Evolutionary conservation across 257 asterid species (phyloP).

Genomic region (Parsonsia alboflavescens): DNA sequence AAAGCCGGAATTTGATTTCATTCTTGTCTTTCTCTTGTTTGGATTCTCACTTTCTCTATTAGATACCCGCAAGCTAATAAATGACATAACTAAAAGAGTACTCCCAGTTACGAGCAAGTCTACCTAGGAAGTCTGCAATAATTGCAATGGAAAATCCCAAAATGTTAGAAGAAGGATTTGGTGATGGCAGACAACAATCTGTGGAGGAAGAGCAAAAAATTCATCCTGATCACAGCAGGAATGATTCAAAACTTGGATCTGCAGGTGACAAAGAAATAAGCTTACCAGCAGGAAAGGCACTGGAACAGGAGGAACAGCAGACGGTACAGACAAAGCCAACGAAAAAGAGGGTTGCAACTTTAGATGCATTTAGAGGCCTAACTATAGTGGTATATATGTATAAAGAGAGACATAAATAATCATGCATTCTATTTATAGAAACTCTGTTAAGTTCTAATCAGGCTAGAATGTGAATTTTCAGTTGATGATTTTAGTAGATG

Average conservation of each 20-base stretch:
- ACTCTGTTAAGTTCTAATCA: not conserved
- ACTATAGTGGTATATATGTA: constrained; percentile 52
- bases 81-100: not conserved
- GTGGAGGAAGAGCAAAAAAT: constrained; percentile 12
- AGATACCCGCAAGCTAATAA: not conserved
- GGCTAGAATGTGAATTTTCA: constrained; percentile 11
- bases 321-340: constrained; percentile 29
- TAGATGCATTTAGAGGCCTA: constrained; percentile 84
- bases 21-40: constrained; percentile 13
- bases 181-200: constrained; percentile 6
- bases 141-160: constrained; percentile 40
- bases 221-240: constrained; percentile 2
- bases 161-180: constrained; percentile 50
- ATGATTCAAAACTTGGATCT: constrained; percentile 13
- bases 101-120: not conserved
- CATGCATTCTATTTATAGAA: not conserved
- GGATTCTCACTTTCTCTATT: not conserved
- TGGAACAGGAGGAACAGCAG: constrained; percentile 28
- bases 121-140: not conserved
- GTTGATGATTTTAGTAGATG: constrained; percentile 87
- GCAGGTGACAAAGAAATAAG: constrained; percentile 8
- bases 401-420: not conserved
- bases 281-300: not conserved
- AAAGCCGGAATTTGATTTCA: constrained; percentile 35
- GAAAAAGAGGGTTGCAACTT: constrained; percentile 60